These are phyloP conservation scores for Alternaria hordeiaustralica DNA, from an alignment of 2,329 filamentous ascomycete genomes.

Conservation along the genomic window DNA sequence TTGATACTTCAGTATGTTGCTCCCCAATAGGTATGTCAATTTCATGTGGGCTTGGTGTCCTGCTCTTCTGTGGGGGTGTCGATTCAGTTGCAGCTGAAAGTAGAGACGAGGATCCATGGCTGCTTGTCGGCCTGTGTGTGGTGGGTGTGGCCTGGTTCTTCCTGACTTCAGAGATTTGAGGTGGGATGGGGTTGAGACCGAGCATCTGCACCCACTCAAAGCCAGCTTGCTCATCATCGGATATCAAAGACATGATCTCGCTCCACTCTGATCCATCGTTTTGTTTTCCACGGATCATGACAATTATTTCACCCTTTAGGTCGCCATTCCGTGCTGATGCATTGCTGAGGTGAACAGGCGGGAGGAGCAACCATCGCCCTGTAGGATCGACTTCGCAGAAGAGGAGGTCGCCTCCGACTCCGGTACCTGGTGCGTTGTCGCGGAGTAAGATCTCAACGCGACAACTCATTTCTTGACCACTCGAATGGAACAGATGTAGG, in stretches of 20 bases:
- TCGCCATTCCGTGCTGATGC: constrained; percentile 84
- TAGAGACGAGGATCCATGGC: constrained; percentile 62
- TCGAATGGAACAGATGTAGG: constrained; percentile 84
- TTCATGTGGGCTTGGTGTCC: constrained; percentile 58
- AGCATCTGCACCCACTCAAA: constrained; percentile 89
- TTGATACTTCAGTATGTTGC: constrained; percentile 56
- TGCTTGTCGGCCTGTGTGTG: constrained; percentile 50
- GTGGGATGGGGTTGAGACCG: constrained; percentile 68
- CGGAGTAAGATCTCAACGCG: constrained; percentile 85
- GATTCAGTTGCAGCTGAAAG: constrained; percentile 47
- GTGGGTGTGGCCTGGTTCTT: constrained; percentile 60
- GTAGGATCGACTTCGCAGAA: constrained; percentile 85
- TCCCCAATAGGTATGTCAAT: constrained; percentile 69
- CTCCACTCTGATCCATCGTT: constrained; percentile 73
- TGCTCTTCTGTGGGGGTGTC: constrained; percentile 46
- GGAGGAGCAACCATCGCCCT: constrained; percentile 85
- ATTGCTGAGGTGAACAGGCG: constrained; percentile 75
- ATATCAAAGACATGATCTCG: constrained; percentile 79
- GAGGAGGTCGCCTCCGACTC: constrained; percentile 80
- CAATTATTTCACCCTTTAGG: constrained; percentile 72
- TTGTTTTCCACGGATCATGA: constrained; percentile 82
- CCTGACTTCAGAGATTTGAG: constrained; percentile 57
- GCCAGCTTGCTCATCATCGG: constrained; percentile 77
- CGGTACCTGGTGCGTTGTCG: constrained; percentile 73
- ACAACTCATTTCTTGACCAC: constrained; percentile 86